phyloP scores from a whole-genome alignment of 192 early-diverging fungal genomes.

The Podila minutissima region DNA sequence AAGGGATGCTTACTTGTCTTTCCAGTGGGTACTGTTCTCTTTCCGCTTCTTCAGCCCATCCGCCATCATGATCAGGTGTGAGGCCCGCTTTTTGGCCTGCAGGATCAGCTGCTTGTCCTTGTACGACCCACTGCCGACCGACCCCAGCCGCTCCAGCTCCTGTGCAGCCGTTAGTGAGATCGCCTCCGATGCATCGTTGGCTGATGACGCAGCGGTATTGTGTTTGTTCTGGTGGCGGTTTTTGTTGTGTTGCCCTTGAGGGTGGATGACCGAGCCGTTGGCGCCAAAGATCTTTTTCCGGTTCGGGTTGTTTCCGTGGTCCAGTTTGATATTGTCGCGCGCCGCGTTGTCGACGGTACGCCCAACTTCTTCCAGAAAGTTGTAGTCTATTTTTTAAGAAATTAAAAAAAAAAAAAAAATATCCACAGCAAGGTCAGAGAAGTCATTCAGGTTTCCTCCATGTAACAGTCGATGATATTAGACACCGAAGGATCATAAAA shows the following conservation, averaged over 20 bases:
- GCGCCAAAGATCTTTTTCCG: slow-evolving; percentile 27
- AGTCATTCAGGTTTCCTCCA: background rate
- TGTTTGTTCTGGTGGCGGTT: slow-evolving; percentile 15
- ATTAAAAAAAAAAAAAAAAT: background rate
- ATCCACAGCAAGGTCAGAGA: background rate
- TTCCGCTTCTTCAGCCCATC: slow-evolving; percentile 66
- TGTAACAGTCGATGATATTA: too few relatives aligned
- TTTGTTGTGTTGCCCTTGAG: slow-evolving; percentile 6
- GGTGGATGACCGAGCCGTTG: slow-evolving; percentile 20
- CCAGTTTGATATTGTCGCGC: slow-evolving; percentile 53
- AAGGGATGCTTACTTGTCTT: slow-evolving; percentile 49
- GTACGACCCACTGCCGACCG: slow-evolving; percentile 33
- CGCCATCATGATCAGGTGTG: slow-evolving; percentile 57
- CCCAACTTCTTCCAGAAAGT: slow-evolving; percentile 71
- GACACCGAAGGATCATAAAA: background rate
- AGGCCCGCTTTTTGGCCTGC: slow-evolving; percentile 54
- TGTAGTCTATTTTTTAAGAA: slow-evolving; percentile 60
- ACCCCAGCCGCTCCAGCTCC: slow-evolving; percentile 30
- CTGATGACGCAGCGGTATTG: background rate
- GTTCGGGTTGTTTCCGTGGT: slow-evolving; percentile 7
- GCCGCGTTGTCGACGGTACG: slow-evolving; percentile 62
- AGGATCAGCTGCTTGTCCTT: slow-evolving; percentile 42
- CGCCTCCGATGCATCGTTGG: slow-evolving; percentile 1
- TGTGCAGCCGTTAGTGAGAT: slow-evolving; percentile 27
- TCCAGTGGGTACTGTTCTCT: slow-evolving; percentile 61